Evolutionary conservation across 768 basidiomycete species (phyloP).

Genomic region (Hebeloma cylindrosporum): DNA sequence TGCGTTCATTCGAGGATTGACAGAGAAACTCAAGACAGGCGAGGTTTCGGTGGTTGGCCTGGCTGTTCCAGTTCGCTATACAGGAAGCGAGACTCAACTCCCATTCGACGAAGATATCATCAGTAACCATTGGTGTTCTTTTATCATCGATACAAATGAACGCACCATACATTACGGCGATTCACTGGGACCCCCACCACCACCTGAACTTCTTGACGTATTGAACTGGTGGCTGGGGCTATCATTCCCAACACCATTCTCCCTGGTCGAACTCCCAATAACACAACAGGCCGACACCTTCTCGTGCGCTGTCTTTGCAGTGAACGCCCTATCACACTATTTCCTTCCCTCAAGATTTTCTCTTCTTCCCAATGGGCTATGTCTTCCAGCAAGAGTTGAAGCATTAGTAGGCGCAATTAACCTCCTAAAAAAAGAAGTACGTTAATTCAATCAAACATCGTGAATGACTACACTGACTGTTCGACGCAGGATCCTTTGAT

Average conservation of each 20-base stretch:
- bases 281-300: slow-evolving; percentile 8
- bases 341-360: slow-evolving; percentile 2
- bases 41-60: neutral
- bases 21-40: neutral
- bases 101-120: neutral
- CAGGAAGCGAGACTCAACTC: neutral
- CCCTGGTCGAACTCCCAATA: neutral
- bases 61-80: slow-evolving; percentile 1
- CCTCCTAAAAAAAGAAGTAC: too few relatives aligned
- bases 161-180: slow-evolving; percentile 11
- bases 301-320: slow-evolving; percentile 13
- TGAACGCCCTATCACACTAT: slow-evolving; percentile 4
- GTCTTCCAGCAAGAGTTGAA: too few relatives aligned
- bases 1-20: neutral
- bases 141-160: slow-evolving; percentile 1
- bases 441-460: too few relatives aligned
- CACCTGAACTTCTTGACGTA: slow-evolving; percentile 11
- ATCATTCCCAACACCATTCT: slow-evolving; percentile 1
- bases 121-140: slow-evolving; percentile 12
- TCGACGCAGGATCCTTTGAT: too few relatives aligned
- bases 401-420: too few relatives aligned
- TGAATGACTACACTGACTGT: too few relatives aligned
- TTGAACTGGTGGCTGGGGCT: slow-evolving; percentile 13
- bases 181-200: slow-evolving; percentile 2
- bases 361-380: neutral